phyloP scores from a whole-genome alignment of 257 asterid genomes.

The Solanum lycopersicoides region DNA sequence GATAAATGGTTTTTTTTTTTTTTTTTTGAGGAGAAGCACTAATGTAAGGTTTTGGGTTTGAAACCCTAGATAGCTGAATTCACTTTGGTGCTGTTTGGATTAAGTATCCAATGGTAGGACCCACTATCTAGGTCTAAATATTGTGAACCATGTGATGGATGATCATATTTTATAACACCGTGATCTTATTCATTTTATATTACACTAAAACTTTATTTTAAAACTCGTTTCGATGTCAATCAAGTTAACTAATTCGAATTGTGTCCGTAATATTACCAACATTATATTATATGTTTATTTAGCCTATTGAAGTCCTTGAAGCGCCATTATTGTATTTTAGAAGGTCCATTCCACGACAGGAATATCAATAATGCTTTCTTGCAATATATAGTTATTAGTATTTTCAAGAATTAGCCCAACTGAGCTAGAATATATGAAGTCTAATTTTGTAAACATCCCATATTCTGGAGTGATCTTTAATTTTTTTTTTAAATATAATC shows the following conservation, averaged over 20 bases:
- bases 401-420: not conserved
- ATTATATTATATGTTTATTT: not conserved
- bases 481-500: too few relatives aligned
- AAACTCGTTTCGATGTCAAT: not conserved
- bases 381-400: not conserved
- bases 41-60: not conserved
- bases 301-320: not conserved
- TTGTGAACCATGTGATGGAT: not conserved
- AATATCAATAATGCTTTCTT: not conserved
- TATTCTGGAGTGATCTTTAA: too few relatives aligned
- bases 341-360: not conserved
- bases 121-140: not conserved
- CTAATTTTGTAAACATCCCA: not conserved
- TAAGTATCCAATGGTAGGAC: not conserved
- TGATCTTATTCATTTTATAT: not conserved
- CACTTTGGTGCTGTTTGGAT: not conserved
- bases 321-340: not conserved
- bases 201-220: not conserved
- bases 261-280: not conserved
- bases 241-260: not conserved
- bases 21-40: not conserved
- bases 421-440: not conserved
- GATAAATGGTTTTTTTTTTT: not conserved
- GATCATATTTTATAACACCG: not conserved
- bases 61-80: conserved; percentile 20